Percentiles rank a stretch among this genome's conserved stretches.
Evolutionary conservation across 257 asterid species (phyloP).

Genomic region (Datura wrightii): DNA sequence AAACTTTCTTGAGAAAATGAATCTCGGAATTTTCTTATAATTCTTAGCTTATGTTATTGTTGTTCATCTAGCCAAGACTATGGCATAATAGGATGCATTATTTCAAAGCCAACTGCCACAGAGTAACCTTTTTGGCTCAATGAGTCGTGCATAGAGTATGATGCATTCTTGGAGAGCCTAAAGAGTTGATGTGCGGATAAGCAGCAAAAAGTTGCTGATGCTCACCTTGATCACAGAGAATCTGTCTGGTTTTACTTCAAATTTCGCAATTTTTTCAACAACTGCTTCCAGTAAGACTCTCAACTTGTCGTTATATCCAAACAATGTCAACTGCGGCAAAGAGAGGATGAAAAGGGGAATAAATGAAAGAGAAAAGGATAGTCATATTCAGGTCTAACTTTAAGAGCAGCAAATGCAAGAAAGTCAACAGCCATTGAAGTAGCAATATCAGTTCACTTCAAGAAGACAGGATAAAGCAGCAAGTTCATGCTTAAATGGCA

Average conservation of each 20-base stretch:
- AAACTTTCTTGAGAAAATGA: background rate
- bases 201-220: constrained; percentile 34
- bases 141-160: background rate
- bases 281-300: constrained; percentile 82
- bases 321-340: constrained; percentile 69
- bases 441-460: constrained; percentile 3
- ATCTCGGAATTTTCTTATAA: background rate
- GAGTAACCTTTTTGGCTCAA: background rate
- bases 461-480: constrained; percentile 22
- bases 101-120: background rate
- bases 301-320: constrained; percentile 91
- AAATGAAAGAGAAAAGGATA: constrained; percentile 23
- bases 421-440: background rate
- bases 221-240: constrained; percentile 91
- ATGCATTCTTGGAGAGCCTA: constrained; percentile 1
- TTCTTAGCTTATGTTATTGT: background rate
- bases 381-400: constrained; percentile 20
- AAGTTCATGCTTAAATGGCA: background rate
- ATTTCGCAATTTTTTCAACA: constrained; percentile 64
- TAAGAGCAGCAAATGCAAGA: constrained; percentile 25
- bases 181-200: background rate
- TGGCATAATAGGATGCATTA: constrained; percentile 10
- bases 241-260: constrained; percentile 93
- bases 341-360: constrained; percentile 30
- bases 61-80: background rate